Base-by-base conservation (phyloP, 495 filamentous ascomycete genomes). In the Penicillium soppii region DNA sequence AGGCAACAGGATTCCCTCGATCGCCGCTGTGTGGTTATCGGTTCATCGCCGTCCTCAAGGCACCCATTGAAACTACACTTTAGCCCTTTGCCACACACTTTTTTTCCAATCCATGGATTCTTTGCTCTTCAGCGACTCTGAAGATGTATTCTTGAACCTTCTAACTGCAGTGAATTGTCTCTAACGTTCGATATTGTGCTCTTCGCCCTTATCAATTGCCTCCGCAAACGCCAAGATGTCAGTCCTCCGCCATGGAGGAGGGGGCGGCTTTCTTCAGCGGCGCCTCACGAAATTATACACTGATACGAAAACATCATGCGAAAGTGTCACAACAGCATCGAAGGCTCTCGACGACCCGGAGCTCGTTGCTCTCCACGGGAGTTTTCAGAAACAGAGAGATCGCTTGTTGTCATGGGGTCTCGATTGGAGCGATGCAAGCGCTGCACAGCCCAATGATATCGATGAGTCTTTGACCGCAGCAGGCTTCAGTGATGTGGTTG, bases 211-310 rank as follows among this genome's bases (percentile, higher is more conserved):
- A 62, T 58, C 58, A 52, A 59, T 58, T 52, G 53, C 43, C 56
- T 58, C 51, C 53, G 40, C 22, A 47, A 52, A 56, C 54, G 66
- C 66, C 65, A 71, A 59, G 55, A 76, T 77, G 74, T 77, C 74
- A 55, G 74, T 77, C 47, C 66, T 77, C 52, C 71, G 66, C 53
- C 73, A 76, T 64, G 72, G 71, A 59, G 52, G 49, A 58, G 69
- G 70, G 12, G 63, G 68, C 16, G 66, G 66, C n/a, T 74, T 61
- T 68, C 74, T 77, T 62, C 75, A 78, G 66, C 81, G 86, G 52
- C 84, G 90, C 53, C 79, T 96, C 32, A 94, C 90, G 41, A 86
- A 92, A 68, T 81, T 95, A 58, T 96, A 95, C 69, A 88, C 90
- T 57, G 90, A 96, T 71, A 92, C 90, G 39, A 96, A 96, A 64